Evolutionary conservation across 495 filamentous ascomycete genomes (phyloP).

Genomic region (Cercophora scortea): DNA sequence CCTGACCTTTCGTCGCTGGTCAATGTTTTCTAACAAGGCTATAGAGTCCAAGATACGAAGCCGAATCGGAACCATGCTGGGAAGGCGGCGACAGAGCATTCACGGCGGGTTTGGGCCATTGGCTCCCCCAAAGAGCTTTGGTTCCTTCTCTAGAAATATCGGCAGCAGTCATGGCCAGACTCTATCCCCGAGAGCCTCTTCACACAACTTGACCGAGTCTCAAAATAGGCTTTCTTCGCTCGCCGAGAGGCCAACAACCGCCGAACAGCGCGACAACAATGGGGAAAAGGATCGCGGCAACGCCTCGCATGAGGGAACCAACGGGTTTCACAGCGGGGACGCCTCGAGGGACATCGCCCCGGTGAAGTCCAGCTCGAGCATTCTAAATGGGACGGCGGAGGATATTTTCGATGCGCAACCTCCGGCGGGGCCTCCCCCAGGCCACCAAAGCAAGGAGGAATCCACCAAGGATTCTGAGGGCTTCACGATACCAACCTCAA

Average conservation of each 20-base stretch:
- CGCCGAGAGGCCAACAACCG: conserved; percentile 35
- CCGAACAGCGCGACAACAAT: conserved; percentile 15
- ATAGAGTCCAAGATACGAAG: conserved; percentile 48
- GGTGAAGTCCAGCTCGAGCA: conserved; percentile 14
- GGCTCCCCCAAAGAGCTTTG: conserved; percentile 32
- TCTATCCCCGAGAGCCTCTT: conserved; percentile 43
- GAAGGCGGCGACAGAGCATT: conserved; percentile 53
- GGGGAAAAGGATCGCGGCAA: conserved; percentile 25
- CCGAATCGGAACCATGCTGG: conserved; percentile 75
- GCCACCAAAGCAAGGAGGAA: conserved; percentile 29
- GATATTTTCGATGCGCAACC: conserved; percentile 39
- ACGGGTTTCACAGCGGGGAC: conserved; percentile 26
- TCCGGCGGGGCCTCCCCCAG: conserved; percentile 38
- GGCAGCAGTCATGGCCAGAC: conserved; percentile 43
- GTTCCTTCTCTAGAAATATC: conserved; percentile 46
- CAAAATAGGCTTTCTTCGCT: conserved; percentile 44
- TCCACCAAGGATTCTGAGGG: conserved; percentile 50
- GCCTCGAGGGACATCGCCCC: conserved; percentile 13
- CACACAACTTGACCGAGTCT: conserved; percentile 46
- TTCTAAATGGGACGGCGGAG: conserved; percentile 31
- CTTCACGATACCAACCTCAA: conserved; percentile 60
- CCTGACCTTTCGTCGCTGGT: not conserved
- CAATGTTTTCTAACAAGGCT: not conserved
- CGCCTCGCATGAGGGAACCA: conserved; percentile 35
- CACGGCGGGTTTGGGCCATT: conserved; percentile 44